phyloP scores from a whole-genome alignment of 768 basidiomycete species.

The Boletus sp. region DNA sequence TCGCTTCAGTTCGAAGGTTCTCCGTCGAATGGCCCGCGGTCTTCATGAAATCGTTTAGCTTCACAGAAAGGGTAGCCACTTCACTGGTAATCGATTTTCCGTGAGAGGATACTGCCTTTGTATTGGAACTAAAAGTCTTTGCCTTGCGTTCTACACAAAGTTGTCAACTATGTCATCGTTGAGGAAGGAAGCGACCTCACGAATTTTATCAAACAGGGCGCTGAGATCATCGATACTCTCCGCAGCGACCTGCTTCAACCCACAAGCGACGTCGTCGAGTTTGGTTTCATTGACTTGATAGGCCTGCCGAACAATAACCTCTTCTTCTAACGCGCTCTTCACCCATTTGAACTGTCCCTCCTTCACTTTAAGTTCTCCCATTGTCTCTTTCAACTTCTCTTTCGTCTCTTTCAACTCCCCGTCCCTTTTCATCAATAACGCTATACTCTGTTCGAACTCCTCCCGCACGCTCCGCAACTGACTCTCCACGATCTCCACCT shows the following conservation, averaged over 20 bases:
- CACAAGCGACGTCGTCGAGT: slow-evolving; percentile 70
- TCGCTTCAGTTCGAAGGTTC: slow-evolving; percentile 55
- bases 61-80: slow-evolving; percentile 50
- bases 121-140: slow-evolving; percentile 59
- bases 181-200: slow-evolving; percentile 41
- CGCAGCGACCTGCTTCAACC: slow-evolving; percentile 61
- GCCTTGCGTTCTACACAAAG: slow-evolving; percentile 66
- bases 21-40: slow-evolving; percentile 51
- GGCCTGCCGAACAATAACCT: slow-evolving; percentile 72
- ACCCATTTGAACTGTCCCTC: slow-evolving; percentile 57
- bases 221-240: slow-evolving; percentile 69
- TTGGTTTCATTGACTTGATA: slow-evolving; percentile 71
- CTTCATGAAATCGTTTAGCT: slow-evolving; percentile 62
- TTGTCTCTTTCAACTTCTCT: slow-evolving; percentile 52
- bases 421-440: slow-evolving; percentile 68
- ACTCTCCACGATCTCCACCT: slow-evolving; percentile 79
- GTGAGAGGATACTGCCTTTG: slow-evolving; percentile 60
- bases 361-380: slow-evolving; percentile 50
- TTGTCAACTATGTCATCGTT: slow-evolving; percentile 6
- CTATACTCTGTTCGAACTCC: slow-evolving; percentile 90
- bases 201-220: slow-evolving; percentile 79
- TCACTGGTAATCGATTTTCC: slow-evolving; percentile 57
- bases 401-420: slow-evolving; percentile 68
- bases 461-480: slow-evolving; percentile 78
- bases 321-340: slow-evolving; percentile 71